Evolutionary conservation across 306 rosid genomes (phyloP), one percentile per base, ranked within the genome.

Genomic region (Ziziphus jujuba): DNA sequence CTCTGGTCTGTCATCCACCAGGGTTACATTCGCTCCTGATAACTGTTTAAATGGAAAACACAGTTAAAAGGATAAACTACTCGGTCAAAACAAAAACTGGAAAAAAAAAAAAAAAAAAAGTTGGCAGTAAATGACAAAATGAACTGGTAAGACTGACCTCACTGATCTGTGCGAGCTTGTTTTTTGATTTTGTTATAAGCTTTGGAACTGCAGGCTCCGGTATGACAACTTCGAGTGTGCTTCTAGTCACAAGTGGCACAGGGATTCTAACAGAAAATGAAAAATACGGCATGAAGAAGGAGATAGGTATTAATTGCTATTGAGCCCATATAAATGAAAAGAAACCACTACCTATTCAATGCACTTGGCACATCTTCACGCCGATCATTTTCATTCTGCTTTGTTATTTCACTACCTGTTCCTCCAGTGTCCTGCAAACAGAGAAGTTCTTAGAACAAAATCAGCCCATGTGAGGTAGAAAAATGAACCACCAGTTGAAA

Each of bases 151-250:
- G 61, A 80, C 84, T 31, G 55, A 91, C 99, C 97, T 91, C 99
- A 45, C 99, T 95, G 77, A 95, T 91, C 76, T 84, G 97, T 33
- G 82, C 87, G 72, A 95, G 99, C 91, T 84, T 95, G 95, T 83
- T 95, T 83, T 83, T 95, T 20, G 96, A 90, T 74, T 85, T 90
- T 56, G 89, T 89, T 64, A 84, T 76, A 68, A 95, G 99, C 87
- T 95, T 91, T 11, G 95, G 86, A 77, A 85, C 89, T 47, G 99
- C 99, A 61, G 81, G 81, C 43, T 88, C 96, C 3, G 99, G 99
- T 85, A 95, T 75, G 57, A 84, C 95, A 63, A 95, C 97, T 87
- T 95, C 97, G 51, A 95, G 91, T 67, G 86, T 95, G 65, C 99
- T 95, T 78, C 96, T 81, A 44, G 99, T 91, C 69, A 95, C 96